Base-by-base conservation (phyloP, 2,329 filamentous ascomycete genomes). In the Hymenoscyphus occultus region DNA sequence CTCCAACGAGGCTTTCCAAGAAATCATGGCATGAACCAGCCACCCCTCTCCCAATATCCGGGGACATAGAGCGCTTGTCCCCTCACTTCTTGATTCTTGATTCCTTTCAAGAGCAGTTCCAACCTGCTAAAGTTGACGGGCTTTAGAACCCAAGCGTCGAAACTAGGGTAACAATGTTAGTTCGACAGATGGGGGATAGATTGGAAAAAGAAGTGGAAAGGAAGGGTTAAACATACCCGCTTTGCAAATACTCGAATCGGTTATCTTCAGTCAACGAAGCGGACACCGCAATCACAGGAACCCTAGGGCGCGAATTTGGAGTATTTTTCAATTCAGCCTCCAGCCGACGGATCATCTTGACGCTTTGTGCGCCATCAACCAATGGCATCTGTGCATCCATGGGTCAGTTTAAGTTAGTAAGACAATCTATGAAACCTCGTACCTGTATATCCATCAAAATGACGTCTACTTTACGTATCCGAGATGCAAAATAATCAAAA, bases 401-500 rank as follows among this genome's bases (percentile, higher is more conserved):
- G 14, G 12, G 31, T 1, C 6, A 51, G 45, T 51, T 65, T 31
- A 19, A 54, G 31, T 3, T 35, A 60, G 42, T 16, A 39, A 2
- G 5, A 22, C 16, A 39, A 32, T 2, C 28, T 45, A 9, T 0
- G n/a, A 39, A 22, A 12, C 7, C 5, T 1, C 51, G 16, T 61
- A 71, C 71, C 66, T 73, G 69, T 59, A 73, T n/a, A 66, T 73
- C 71, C 69, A 73, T 72, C 13, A 73, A 63, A 54, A 73, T 69
- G 22, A 70, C 67, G 66, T 73, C 70, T 9, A 72, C 39, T 9
- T 65, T 64, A 7, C 54, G 58, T 39, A 65, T 67, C 39, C 86
- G 85, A 62, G 83, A 79, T 70, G 91, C 86, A 19, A 93, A 87
- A 71, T 83, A 87, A 51, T 91, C 87, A 3, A 87, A 91, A 73